Evolutionary conservation across 2,329 filamentous ascomycete genomes (phyloP).

Genomic region (Fusarium mangiferae): DNA sequence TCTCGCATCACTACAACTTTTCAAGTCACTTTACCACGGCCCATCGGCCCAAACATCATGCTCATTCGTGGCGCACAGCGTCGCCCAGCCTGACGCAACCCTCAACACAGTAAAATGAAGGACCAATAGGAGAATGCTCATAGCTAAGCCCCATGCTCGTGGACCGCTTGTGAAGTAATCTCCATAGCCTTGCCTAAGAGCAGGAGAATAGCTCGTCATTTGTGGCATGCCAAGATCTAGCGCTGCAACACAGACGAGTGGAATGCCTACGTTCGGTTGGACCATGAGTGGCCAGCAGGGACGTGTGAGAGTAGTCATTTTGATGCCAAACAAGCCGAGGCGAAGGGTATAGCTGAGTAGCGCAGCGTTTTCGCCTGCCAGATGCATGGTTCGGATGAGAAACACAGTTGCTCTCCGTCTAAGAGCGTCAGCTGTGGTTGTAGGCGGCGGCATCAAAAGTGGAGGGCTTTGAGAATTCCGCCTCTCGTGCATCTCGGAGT

Average conservation of each 20-base stretch:
- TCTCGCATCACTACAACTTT: not conserved
- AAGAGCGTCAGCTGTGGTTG: constrained; percentile 47
- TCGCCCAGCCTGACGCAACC: constrained; percentile 49
- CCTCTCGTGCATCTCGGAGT: constrained; percentile 24
- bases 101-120: constrained; percentile 51
- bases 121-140: constrained; percentile 46
- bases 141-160: constrained; percentile 46
- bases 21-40: constrained; percentile 41
- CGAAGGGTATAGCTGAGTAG: constrained; percentile 55
- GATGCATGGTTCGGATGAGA: constrained; percentile 46
- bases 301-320: constrained; percentile 71
- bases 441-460: constrained; percentile 62
- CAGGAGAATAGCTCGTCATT: constrained; percentile 11
- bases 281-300: constrained; percentile 79
- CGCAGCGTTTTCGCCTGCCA: constrained; percentile 45
- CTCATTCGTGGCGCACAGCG: constrained; percentile 45
- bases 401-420: constrained; percentile 50
- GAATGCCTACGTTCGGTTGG: constrained; percentile 72
- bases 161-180: constrained; percentile 25
- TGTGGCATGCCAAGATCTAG: constrained; percentile 67
- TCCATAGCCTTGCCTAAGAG: constrained; percentile 18
- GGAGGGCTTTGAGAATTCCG: constrained; percentile 49
- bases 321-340: constrained; percentile 72
- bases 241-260: constrained; percentile 74
- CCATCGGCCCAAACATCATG: constrained; percentile 46